Base-by-base conservation (phyloP, 2,329 filamentous ascomycete species). In the Colletotrichum noveboracense region DNA sequence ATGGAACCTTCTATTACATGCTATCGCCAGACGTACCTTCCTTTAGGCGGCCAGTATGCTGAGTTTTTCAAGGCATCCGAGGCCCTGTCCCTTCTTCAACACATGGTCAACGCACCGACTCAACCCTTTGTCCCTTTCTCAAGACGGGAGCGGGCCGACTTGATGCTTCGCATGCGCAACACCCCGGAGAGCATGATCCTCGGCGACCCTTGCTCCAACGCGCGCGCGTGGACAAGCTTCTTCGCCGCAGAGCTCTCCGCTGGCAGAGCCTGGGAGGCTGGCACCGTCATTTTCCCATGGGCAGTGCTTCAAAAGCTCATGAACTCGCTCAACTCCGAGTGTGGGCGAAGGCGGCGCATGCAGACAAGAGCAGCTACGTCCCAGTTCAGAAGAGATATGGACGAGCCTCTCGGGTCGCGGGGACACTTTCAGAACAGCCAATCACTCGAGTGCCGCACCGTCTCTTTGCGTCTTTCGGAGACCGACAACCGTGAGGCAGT, bases 11-110 rank as follows among this genome's bases (percentile, higher is more conserved):
- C 43, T 16, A 75, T 75, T 34, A 75, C 74, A 7, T 75, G 74
- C 26, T 75, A 73, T 36, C 70, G 74, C 12, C 74, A 75, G 30
- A 75, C 64, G 0, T 75, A 61, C 6, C 70, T 75, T 13, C 43
- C 74, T 12, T n/a, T 75, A 18, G 64, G 58, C 13, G 64, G 64
- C 5, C 70, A 65, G 24, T 73, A 64, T 26, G 70, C 74, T 18
- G 74, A 75, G 21, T 75, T 75, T 48, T 75, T 75, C 70, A 75
- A 75, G 43, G 74, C 74, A 13, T 75, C 74, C 34, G 74, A 75
- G 18, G 74, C 74, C 26, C 56, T 75, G 10, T 56, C 70, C 7
- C 24, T 75, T 18, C 48, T 75, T 13, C 70, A 75, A 24, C 74
- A 75, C 58, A 75, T 75, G 74, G 74, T 75, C 12, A 75, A 75